Percentiles rank a stretch among this genome's conserved stretches.
Conservation (phyloP, 495 filamentous ascomycete species). For the Hypoxylon fuscum region DNA sequence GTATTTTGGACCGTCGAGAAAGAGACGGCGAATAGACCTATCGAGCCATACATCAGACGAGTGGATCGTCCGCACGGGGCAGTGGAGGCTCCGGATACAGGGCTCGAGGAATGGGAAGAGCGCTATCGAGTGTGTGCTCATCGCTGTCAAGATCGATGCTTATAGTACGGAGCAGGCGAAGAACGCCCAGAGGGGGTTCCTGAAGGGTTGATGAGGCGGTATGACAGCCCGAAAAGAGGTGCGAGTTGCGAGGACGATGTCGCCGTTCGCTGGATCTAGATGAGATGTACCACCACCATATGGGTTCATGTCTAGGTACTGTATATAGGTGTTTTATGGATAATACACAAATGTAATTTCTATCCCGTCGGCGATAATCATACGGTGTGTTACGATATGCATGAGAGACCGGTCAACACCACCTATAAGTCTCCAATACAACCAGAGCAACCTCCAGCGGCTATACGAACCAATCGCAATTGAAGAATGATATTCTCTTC, state of each 20-base stretch:
- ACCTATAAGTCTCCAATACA: too few species aligned
- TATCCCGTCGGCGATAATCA: background rate
- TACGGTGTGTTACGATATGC: too few species aligned
- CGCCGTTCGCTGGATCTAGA: background rate
- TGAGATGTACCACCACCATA: background rate
- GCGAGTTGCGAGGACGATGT: background rate
- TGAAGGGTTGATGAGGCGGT: conserved; percentile 51
- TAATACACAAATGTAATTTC: background rate
- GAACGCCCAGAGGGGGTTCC: conserved; percentile 74
- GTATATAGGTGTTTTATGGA: background rate
- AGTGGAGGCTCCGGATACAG: conserved; percentile 83
- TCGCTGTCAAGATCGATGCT: conserved; percentile 84
- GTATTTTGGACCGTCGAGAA: conserved; percentile 50
- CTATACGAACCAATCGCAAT: too few species aligned
- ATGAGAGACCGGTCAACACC: too few species aligned
- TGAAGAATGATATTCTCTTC: too few species aligned
- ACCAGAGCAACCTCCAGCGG: too few species aligned
- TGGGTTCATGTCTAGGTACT: too few species aligned
- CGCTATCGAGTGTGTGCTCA: conserved; percentile 72
- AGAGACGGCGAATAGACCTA: conserved; percentile 58
- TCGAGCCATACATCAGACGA: conserved; percentile 50
- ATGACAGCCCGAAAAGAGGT: background rate
- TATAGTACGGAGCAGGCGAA: conserved; percentile 71
- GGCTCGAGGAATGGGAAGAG: conserved; percentile 56
- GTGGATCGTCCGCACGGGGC: conserved; percentile 80